A percentile compares a stretch with the other conserved stretches of the same genome.
Evolutionary conservation across 495 filamentous ascomycete species (phyloP).

Genomic region (Annulohypoxylon nitens): DNA sequence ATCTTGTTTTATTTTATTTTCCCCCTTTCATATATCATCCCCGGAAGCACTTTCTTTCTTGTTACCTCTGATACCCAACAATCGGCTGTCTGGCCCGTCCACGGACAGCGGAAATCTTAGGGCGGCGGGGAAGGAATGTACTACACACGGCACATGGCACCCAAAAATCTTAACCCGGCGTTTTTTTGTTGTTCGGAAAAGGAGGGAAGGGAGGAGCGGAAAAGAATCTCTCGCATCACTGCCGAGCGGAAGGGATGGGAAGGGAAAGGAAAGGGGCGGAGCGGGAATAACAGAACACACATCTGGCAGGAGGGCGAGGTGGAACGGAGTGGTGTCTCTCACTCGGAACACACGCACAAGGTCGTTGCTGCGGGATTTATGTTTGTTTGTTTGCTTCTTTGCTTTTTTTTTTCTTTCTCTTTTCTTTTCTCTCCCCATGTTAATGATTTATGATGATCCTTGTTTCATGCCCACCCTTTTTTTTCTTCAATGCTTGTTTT

Average conservation of each 20-base stretch:
- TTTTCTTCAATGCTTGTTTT: conserved; percentile 9
- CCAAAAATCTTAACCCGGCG: conserved; percentile 2
- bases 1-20: neutral
- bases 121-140: neutral
- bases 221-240: conserved; percentile 16
- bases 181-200: conserved; percentile 13
- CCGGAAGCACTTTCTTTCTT: neutral
- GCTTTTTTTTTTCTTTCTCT: neutral
- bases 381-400: neutral
- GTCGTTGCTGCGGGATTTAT: neutral
- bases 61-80: neutral
- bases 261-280: neutral
- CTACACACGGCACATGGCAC: neutral
- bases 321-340: neutral
- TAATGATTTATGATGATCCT: neutral
- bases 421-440: neutral
- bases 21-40: neutral
- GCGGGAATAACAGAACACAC: neutral
- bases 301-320: neutral
- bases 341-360: neutral
- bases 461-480: neutral
- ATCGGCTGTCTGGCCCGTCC: neutral
- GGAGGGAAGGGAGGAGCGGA: neutral
- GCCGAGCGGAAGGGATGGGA: neutral
- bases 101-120: neutral